Evolutionary conservation across 352 stramenopile species (phyloP), one percentile per base, ranked within the genome.

Genomic region (Globisporangium echinulatum): DNA sequence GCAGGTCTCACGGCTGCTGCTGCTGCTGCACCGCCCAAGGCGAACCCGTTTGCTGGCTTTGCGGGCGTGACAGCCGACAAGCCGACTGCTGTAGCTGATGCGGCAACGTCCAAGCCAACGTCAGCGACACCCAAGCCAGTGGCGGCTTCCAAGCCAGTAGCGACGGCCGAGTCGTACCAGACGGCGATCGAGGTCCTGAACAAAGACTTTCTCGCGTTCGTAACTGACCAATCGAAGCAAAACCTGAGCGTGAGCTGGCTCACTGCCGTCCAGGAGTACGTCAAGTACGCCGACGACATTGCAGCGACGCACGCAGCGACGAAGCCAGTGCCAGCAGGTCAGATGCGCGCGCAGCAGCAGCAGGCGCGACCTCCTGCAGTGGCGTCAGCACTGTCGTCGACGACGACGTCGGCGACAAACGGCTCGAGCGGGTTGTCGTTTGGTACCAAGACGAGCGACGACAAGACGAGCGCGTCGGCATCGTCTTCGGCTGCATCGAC

Each of bases 181-280:
- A 70, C 90, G 52, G 83, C 79, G n/a, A 93, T 93, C 38, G 79
- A 90, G 58, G 64, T 70, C 50, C 75, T 95, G 2, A 95, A 95
- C 65, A 88, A 89, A 60, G 80, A 77, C 49, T 95, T 95, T 49
- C 59, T 92, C 54, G 67, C 68, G 13, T 93, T 93, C 61, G 83
- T 86, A 10, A 85, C 69, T 43, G 66, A 71, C 48, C 82, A 94
- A 57, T 65, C 73, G 13, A 73, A 80, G 52, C 78, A 83, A 59
- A 89, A 90, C 59, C 80, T 81, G 43, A 82, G 72, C 54, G 70
- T 68, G 13, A 85, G 77, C 63, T 95, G 86, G 85, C 73, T 72
- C 39, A 68, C 61, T 0, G 78, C 79, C 17, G 71, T 85, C 38
- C 68, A 91, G 73, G 85, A 94, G 38, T 94, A 94, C 54, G 51